A percentile compares a stretch with the other conserved stretches of the same genome.
These are phyloP conservation scores for Phaseolus lunatus DNA, from an alignment of 306 rosid species.

Conservation along the genomic window DNA sequence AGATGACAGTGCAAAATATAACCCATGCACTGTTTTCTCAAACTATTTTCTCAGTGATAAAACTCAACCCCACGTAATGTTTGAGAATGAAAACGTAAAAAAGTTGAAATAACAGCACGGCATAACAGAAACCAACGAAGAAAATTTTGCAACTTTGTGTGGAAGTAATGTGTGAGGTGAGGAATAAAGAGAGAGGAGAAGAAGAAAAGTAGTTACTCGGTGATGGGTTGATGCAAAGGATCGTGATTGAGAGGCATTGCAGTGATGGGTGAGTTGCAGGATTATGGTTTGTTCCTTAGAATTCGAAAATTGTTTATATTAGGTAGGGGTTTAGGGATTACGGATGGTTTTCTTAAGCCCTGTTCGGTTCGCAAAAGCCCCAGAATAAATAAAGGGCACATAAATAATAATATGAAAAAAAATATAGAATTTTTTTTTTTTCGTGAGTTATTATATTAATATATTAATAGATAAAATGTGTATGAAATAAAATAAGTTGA, in stretches of 20 bases:
- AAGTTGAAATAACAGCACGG: neutral
- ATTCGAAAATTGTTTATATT: neutral
- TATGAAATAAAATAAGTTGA: too few species aligned
- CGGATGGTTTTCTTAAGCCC: too few species aligned
- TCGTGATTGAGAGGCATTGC: slow-evolving; percentile 45
- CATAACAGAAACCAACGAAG: neutral
- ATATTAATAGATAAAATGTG: too few species aligned
- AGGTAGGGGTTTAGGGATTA: too few species aligned
- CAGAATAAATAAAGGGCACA: too few species aligned
- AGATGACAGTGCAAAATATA: neutral
- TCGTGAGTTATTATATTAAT: too few species aligned
- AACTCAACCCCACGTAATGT: neutral
- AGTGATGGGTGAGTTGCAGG: neutral
- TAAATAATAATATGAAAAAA: too few species aligned
- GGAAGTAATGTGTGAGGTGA: neutral
- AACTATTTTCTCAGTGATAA: neutral
- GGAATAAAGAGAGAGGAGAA: neutral
- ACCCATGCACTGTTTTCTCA: neutral
- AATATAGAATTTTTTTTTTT: too few species aligned
- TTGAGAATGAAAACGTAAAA: neutral
- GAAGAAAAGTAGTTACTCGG: slow-evolving; percentile 16
- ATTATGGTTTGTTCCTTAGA: neutral
- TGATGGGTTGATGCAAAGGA: slow-evolving; percentile 17
- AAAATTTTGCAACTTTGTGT: neutral
- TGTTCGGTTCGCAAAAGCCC: too few species aligned